phyloP scores from a whole-genome alignment of 2,329 filamentous ascomycete species.

The Colletotrichum australisinense region DNA sequence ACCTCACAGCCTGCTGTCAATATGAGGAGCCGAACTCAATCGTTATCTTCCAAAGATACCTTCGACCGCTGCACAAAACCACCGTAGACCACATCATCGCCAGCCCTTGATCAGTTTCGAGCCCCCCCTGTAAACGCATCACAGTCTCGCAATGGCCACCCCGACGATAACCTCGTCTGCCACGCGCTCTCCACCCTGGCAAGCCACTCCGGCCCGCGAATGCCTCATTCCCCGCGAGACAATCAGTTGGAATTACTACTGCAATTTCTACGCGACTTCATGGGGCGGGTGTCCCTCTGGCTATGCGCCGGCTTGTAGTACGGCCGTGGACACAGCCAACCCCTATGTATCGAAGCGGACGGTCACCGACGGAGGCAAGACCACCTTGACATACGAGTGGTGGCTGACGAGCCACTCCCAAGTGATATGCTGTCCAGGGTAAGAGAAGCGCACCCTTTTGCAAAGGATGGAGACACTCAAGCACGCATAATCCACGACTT shows the following conservation, averaged over 20 bases:
- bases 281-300: slow-evolving; percentile 10
- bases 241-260: neutral
- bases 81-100: neutral
- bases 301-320: neutral
- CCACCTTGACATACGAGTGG: neutral
- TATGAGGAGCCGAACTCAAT: neutral
- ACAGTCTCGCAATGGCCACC: too few relatives aligned
- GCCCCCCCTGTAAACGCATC: too few relatives aligned
- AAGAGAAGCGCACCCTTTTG: neutral
- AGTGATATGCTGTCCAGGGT: slow-evolving; percentile 12
- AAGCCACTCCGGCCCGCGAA: neutral
- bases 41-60: neutral
- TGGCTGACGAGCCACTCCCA: neutral
- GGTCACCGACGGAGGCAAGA: neutral
- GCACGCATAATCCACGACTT: too few relatives aligned
- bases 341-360: neutral
- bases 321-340: neutral
- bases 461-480: too few relatives aligned
- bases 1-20: neutral
- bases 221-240: neutral
- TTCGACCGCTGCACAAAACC: neutral
- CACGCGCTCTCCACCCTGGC: too few relatives aligned
- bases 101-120: too few relatives aligned
- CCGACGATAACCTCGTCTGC: too few relatives aligned
- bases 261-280: neutral